Conservation (phyloP, 208 protist genomes). For the Herpetomonas tarakana region DNA sequence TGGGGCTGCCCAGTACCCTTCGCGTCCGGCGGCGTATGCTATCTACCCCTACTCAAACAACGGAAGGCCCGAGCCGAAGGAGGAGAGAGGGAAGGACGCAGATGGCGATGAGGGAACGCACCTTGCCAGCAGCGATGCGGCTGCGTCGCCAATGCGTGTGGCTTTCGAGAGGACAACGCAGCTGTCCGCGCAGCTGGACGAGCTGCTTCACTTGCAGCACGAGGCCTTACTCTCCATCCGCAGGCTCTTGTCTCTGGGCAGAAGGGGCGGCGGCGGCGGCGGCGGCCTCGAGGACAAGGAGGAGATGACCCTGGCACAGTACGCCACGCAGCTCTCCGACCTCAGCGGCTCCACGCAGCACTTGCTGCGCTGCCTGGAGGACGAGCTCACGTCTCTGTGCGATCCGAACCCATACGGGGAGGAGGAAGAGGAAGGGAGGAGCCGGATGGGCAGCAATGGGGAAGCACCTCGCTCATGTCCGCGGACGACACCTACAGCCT, state of each 20-base stretch:
- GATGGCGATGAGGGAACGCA: too few species aligned
- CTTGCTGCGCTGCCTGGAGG: not conserved
- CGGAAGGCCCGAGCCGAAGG: not conserved
- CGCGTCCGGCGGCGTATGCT: not conserved
- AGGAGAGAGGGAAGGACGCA: not conserved
- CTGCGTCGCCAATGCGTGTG: not conserved
- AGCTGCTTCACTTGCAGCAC: not conserved
- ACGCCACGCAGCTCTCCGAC: not conserved
- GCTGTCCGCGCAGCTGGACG: not conserved
- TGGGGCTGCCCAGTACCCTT: too few species aligned
- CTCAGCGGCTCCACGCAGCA: not conserved
- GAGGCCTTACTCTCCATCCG: not conserved
- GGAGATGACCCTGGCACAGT: not conserved
- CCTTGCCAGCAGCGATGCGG: not conserved
- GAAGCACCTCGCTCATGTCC: too few species aligned
- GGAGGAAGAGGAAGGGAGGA: not conserved
- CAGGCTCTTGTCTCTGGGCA: not conserved
- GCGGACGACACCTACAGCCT: too few species aligned
- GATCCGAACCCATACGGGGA: conserved; percentile 8
- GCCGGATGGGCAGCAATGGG: not conserved
- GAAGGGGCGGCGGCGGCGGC: not conserved
- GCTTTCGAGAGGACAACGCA: not conserved
- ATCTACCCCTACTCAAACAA: not conserved
- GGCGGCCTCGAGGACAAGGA: not conserved
- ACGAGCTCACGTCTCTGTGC: conserved; percentile 3